Evolutionary conservation across 1,284 basidiomycete species (phyloP).

Genomic region (Moesziomyces aphidis): DNA sequence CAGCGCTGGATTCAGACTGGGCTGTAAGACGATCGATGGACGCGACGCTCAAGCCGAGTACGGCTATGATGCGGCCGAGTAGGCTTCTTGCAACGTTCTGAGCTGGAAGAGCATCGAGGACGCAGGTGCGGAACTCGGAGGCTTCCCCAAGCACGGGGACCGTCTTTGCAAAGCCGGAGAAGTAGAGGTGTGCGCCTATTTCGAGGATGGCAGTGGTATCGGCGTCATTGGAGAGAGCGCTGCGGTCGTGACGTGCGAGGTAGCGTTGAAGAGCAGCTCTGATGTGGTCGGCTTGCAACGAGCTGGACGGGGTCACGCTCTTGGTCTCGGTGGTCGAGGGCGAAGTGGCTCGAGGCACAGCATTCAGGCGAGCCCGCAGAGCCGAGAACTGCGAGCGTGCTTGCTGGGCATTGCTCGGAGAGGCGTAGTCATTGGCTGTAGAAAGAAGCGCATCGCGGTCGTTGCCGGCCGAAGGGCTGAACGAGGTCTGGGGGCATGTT

Average conservation of each 20-base stretch:
- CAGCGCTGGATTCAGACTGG: background rate
- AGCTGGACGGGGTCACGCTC: background rate
- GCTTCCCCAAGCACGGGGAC: slow-evolving; percentile 10
- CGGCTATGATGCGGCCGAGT: background rate
- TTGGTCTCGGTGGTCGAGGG: background rate
- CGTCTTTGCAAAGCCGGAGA: slow-evolving; percentile 11
- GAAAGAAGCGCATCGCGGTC: too few relatives aligned
- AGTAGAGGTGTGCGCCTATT: slow-evolving; percentile 5
- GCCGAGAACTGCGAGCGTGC: slow-evolving; percentile 7
- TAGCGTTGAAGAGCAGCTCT: slow-evolving; percentile 3
- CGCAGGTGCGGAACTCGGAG: slow-evolving; percentile 2
- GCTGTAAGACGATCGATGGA: slow-evolving; percentile 1
- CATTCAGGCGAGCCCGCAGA: slow-evolving; percentile 6
- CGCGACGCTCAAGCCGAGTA: slow-evolving; percentile 3
- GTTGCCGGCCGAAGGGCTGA: background rate
- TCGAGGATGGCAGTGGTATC: slow-evolving; percentile 2
- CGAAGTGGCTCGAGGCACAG: slow-evolving; percentile 1
- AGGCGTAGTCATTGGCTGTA: too few relatives aligned
- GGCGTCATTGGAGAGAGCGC: slow-evolving; percentile 1
- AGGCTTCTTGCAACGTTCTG: slow-evolving; percentile 4
- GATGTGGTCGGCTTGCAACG: background rate
- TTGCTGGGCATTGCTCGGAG: background rate
- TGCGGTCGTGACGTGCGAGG: background rate
- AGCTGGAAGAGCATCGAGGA: background rate
- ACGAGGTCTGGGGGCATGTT: background rate